Conservation (phyloP, 768 basidiomycete species). For the Chalciporus pseudorubinellus region DNA sequence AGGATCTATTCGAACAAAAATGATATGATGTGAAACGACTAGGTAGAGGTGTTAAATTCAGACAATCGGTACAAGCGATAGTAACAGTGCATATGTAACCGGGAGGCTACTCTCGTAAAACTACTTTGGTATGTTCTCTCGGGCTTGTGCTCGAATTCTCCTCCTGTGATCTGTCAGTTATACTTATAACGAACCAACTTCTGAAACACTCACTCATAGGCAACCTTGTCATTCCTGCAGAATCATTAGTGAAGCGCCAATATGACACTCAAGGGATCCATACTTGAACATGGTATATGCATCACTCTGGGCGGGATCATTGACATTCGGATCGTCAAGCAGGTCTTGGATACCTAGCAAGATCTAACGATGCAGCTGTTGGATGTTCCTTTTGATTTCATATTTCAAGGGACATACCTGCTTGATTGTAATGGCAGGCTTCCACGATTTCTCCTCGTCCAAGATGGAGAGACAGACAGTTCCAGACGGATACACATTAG, state of each 20-base stretch:
- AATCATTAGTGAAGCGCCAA: conserved; percentile 9
- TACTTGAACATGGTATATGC: conserved; percentile 99
- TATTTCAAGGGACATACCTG: conserved; percentile 55
- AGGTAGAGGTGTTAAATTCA: not conserved
- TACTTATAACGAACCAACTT: not conserved
- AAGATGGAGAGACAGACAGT: conserved; percentile 97
- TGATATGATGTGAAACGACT: conserved; percentile 2
- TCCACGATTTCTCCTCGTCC: conserved; percentile 99
- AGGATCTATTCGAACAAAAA: conserved; percentile 9
- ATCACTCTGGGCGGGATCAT: conserved; percentile 97
- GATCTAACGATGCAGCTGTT: conserved; percentile 53
- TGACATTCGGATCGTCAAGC: conserved; percentile 92
- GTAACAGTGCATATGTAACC: not conserved
- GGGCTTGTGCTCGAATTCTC: conserved; percentile 80
- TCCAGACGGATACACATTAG: conserved; percentile 98
- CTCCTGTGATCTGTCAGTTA: conserved; percentile 45
- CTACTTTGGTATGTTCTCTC: conserved; percentile 86
- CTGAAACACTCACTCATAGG: conserved; percentile 73
- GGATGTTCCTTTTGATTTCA: not conserved
- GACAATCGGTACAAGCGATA: not conserved
- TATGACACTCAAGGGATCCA: conserved; percentile 30
- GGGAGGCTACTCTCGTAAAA: not conserved
- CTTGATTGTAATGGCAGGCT: conserved; percentile 98
- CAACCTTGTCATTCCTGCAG: conserved; percentile 83
- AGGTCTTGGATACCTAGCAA: conserved; percentile 94